Percentiles rank a stretch among this genome's conserved stretches.
These are phyloP conservation scores for Lepidium campestre DNA, from an alignment of 441 rosid species.

Conservation along the genomic window DNA sequence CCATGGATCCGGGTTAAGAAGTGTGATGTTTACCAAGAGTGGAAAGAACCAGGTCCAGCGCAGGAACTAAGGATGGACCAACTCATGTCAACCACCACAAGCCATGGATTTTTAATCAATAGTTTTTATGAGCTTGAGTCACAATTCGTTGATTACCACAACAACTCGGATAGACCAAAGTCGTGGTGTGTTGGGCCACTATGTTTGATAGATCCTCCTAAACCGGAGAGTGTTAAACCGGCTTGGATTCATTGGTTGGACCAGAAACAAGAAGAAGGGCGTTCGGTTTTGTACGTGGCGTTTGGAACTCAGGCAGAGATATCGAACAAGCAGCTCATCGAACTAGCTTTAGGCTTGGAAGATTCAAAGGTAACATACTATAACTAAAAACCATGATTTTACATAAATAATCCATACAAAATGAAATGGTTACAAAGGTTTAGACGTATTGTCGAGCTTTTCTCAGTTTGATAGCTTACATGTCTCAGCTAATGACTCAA, in stretches of 20 bases:
- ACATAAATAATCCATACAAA: background rate
- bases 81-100: background rate
- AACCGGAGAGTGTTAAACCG: background rate
- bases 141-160: slow-evolving; percentile 37
- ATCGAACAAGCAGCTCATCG: slow-evolving; percentile 32
- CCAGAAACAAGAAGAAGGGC: slow-evolving; percentile 34
- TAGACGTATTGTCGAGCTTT: too few relatives aligned
- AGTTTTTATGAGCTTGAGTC: slow-evolving; percentile 66
- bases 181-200: slow-evolving; percentile 57
- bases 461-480: too few relatives aligned
- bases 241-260: slow-evolving; percentile 64
- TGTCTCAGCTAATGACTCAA: too few relatives aligned
- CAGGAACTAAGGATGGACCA: slow-evolving; percentile 10
- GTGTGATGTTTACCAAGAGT: slow-evolving; percentile 27
- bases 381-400: background rate
- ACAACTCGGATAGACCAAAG: slow-evolving; percentile 11
- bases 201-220: slow-evolving; percentile 31
- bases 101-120: slow-evolving; percentile 45
- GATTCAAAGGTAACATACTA: slow-evolving; percentile 31
- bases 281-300: slow-evolving; percentile 57
- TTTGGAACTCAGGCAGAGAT: slow-evolving; percentile 74
- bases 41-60: background rate
- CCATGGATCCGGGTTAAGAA: slow-evolving; percentile 58
- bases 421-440: background rate
- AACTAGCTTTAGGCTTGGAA: slow-evolving; percentile 51